phyloP scores from a whole-genome alignment of 306 rosid genomes.

The Inga laurina region DNA sequence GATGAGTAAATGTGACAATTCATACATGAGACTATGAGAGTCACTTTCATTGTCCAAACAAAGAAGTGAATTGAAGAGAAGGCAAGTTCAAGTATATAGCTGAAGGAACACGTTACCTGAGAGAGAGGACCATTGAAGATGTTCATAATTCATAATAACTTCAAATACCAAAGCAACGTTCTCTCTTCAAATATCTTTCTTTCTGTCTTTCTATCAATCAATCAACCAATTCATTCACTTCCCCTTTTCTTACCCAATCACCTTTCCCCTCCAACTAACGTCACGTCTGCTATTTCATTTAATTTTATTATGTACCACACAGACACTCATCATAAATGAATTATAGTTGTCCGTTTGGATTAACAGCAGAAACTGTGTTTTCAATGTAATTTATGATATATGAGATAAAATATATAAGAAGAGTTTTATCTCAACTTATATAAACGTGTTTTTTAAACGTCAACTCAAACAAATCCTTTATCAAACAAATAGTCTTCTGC shows the following conservation, averaged over 20 bases:
- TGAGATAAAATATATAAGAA: too few relatives aligned
- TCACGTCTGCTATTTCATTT: not conserved
- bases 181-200: not conserved
- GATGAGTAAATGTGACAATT: not conserved
- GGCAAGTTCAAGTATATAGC: not conserved
- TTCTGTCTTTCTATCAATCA: not conserved
- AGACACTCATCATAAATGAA: too few relatives aligned
- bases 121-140: not conserved
- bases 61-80: not conserved
- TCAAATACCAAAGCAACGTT: constrained; percentile 3
- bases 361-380: too few relatives aligned
- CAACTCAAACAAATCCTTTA: too few relatives aligned
- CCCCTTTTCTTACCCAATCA: not conserved
- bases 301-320: too few relatives aligned
- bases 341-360: too few relatives aligned
- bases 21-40: not conserved
- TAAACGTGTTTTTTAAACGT: fast-evolving
- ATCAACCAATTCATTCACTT: not conserved
- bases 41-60: not conserved
- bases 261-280: not conserved
- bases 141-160: not conserved
- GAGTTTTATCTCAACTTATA: too few relatives aligned
- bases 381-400: too few relatives aligned
- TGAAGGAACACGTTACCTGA: not conserved
- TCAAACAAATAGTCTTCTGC: too few relatives aligned